Evolutionary conservation across 441 rosid genomes (phyloP).

Genomic region (Pelargonium exstipulatum): DNA sequence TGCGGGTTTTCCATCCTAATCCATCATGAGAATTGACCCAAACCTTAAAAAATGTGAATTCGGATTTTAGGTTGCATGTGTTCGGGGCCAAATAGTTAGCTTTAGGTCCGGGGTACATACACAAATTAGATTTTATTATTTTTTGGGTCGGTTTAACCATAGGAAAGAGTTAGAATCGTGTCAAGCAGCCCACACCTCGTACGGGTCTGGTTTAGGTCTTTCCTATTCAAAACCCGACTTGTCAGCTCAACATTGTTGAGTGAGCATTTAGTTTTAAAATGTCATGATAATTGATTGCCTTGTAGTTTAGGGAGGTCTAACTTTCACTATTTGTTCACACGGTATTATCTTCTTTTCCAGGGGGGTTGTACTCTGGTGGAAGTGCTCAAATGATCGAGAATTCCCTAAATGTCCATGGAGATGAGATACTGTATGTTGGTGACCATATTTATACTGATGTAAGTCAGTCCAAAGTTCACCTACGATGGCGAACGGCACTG

Average conservation of each 20-base stretch:
- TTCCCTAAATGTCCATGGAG: slow-evolving; percentile 81
- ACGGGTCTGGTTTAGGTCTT: too few relatives aligned
- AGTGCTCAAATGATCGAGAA: slow-evolving; percentile 96
- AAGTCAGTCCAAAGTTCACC: slow-evolving; percentile 85
- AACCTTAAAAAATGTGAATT: too few relatives aligned
- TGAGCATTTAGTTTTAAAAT: neutral
- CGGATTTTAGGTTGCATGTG: too few relatives aligned
- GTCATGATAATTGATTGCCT: neutral
- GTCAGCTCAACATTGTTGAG: neutral
- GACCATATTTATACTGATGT: slow-evolving; percentile 98
- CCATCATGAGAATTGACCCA: too few relatives aligned
- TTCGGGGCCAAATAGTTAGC: too few relatives aligned
- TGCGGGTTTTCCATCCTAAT: too few relatives aligned
- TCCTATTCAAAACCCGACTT: too few relatives aligned
- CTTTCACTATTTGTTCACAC: neutral
- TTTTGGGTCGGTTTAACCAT: too few relatives aligned
- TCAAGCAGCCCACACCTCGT: too few relatives aligned
- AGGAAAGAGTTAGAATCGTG: too few relatives aligned
- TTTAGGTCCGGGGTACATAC: too few relatives aligned
- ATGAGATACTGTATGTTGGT: slow-evolving; percentile 89
- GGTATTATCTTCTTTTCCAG: slow-evolving; percentile 33
- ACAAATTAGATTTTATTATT: too few relatives aligned
- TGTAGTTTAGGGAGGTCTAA: neutral
- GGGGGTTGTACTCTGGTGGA: slow-evolving; percentile 91
- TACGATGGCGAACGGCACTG: slow-evolving; percentile 92